A percentile compares a stretch with the other conserved stretches of the same genome.
These are phyloP conservation scores for Penicillium macrosclerotiorum DNA, from an alignment of 495 filamentous ascomycete species.

Conservation along the genomic window DNA sequence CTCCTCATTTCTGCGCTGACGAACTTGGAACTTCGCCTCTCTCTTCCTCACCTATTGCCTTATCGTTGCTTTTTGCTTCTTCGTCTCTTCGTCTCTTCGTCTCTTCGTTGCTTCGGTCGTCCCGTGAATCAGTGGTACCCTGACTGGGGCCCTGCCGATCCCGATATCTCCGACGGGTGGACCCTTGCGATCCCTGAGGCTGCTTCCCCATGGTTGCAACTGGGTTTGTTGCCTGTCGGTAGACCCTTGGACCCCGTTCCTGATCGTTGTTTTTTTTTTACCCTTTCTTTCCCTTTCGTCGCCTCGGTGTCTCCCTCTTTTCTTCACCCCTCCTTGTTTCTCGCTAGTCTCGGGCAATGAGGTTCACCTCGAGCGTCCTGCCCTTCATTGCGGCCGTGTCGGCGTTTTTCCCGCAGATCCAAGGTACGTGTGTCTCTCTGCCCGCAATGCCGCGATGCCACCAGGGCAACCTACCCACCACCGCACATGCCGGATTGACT, in stretches of 20 bases:
- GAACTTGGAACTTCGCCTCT: no score
- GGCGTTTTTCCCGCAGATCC: conserved; percentile 15
- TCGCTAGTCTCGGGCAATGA: conserved; percentile 28
- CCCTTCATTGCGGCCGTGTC: conserved; percentile 18
- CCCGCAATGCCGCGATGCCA: neutral
- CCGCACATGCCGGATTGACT: no score
- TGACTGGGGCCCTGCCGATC: conserved; percentile 1
- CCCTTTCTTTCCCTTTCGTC: no score
- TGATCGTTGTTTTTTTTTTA: no score
- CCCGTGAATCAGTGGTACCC: no score
- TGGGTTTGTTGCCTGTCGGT: no score
- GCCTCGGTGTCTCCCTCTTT: neutral
- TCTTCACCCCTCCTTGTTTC: conserved; percentile 1
- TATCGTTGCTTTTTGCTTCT: no score
- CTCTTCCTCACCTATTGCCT: no score
- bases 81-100: no score
- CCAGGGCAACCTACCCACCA: no score
- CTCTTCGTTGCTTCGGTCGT: no score
- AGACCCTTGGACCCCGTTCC: neutral
- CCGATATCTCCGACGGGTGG: conserved; percentile 9
- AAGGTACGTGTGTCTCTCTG: conserved; percentile 10
- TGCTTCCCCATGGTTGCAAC: conserved; percentile 1
- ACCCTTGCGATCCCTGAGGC: conserved; percentile 7
- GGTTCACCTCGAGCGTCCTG: conserved; percentile 16
- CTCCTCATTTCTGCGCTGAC: no score